Evolutionary conservation across 352 stramenopile genomes (phyloP).

Genomic region (Globisporangium irregulare): DNA sequence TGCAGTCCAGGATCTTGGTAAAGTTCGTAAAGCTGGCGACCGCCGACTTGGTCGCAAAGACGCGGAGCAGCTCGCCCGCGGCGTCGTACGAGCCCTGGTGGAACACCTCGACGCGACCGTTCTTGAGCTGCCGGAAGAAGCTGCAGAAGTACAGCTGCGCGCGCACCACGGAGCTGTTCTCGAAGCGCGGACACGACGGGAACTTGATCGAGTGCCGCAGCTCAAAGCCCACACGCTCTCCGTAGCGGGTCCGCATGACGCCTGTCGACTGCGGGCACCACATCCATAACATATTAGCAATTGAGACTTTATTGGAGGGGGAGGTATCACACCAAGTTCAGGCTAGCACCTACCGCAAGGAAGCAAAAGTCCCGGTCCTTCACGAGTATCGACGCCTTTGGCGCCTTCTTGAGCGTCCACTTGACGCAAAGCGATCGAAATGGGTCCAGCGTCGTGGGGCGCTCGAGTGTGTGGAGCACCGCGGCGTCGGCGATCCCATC

Average conservation of each 20-base stretch:
- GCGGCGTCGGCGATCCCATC: conserved; percentile 43
- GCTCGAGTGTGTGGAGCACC: conserved; percentile 38
- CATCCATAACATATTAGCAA: neutral
- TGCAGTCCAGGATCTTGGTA: conserved; percentile 39
- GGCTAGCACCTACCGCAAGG: conserved; percentile 23
- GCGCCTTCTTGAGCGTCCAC: conserved; percentile 39
- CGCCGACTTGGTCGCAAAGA: conserved; percentile 43
- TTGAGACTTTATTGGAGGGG: neutral
- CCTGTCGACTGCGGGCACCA: conserved; percentile 21
- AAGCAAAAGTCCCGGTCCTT: conserved; percentile 57
- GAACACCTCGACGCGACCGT: conserved; percentile 58
- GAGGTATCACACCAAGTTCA: neutral
- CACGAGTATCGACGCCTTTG: conserved; percentile 31
- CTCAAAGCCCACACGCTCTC: conserved; percentile 38
- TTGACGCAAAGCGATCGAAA: conserved; percentile 48
- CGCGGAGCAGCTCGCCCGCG: conserved; percentile 39
- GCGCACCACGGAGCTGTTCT: conserved; percentile 54
- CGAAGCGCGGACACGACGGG: conserved; percentile 40
- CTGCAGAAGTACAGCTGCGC: conserved; percentile 64
- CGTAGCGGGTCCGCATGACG: conserved; percentile 26
- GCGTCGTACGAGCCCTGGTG: conserved; percentile 58
- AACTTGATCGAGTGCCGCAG: conserved; percentile 66
- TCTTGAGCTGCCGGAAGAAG: conserved; percentile 60
- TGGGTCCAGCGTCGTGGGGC: conserved; percentile 25
- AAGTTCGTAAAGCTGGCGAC: conserved; percentile 43